Base-by-base conservation (phyloP, 176 grass and related monocot genomes). In the Carex pumila region DNA sequence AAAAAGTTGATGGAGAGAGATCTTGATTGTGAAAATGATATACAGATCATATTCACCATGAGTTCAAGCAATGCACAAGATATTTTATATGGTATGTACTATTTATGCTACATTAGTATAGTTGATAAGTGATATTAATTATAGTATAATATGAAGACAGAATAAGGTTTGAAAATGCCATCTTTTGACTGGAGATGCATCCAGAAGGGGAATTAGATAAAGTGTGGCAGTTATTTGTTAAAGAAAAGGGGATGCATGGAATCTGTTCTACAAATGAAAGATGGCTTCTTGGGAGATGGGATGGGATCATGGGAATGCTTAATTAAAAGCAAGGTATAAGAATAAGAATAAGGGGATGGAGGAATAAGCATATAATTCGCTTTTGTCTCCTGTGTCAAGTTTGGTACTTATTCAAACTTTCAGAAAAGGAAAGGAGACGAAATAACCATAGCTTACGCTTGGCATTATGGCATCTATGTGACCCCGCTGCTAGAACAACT, bases 361-460 rank as follows among this genome's bases (percentile, higher is more conserved):
- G 78, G 90, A 94, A 94, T 87, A 85, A 92, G 94, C 90, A 97
- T 91, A 63, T 86, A 85, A 81, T 97, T 91, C 95, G 69, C 78
- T 85, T 84, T 94, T 94, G 89, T 90, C 90, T 87, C 89, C 95
- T 90, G 83, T 88, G 36, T 85, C 87, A 98, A 94, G 95, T 91
- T 93, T 98, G 89, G 91, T 85, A 94, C 90, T 87, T 88, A 81
- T 85, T 87, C 85, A 92, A 65, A 61, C 88, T 84, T 83, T 83
- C 69, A 84, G 41, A 73, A 61, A 90, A 88, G 88, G 71, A 43
- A 66, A 65, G 80, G 60, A 83, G 80, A 67, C 8, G 61, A 83
- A 83, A 83, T 52, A 68, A 83, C 8, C 63, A 83, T 83, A 65
- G 59, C 37, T 63, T 60, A 64, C 34, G 54, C 57, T 63, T 22